Evolutionary conservation across 345 rosid genomes (phyloP).

Genomic region (Limnanthes douglasii): DNA sequence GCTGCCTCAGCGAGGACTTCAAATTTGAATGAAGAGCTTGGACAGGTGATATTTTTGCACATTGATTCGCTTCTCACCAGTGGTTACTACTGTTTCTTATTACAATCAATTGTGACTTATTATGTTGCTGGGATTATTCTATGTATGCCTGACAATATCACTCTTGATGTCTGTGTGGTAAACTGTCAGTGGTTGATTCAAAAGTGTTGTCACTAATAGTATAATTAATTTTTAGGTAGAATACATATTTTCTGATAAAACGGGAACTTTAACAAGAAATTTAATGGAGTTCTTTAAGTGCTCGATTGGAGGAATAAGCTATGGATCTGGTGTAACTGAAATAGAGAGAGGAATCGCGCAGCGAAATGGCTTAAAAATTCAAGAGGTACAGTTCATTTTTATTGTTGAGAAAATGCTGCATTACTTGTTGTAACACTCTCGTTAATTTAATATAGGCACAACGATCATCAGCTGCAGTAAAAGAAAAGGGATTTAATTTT

Average conservation of each 20-base stretch:
- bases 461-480: conserved; percentile 28
- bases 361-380: conserved; percentile 54
- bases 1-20: conserved; percentile 92
- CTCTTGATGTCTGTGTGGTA: too few relatives aligned
- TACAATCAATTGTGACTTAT: too few relatives aligned
- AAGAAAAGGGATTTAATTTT: conserved; percentile 93
- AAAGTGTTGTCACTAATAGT: too few relatives aligned
- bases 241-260: conserved; percentile 95
- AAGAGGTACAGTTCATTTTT: conserved; percentile 35
- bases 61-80: too few relatives aligned
- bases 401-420: conserved; percentile 5
- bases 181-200: too few relatives aligned
- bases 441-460: too few relatives aligned
- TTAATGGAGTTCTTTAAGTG: conserved; percentile 99
- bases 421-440: conserved; percentile 10
- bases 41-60: too few relatives aligned
- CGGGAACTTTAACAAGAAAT: conserved; percentile 97
- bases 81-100: too few relatives aligned
- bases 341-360: conserved; percentile 77
- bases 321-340: conserved; percentile 92
- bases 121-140: too few relatives aligned
- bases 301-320: conserved; percentile 89
- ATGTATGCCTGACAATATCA: too few relatives aligned
- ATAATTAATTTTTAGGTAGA: conserved; percentile 96
- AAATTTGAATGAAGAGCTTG: conserved; percentile 94